A percentile compares a stretch with the other conserved stretches of the same genome.
phyloP scores from a whole-genome alignment of 352 stramenopile genomes.

The Pythium monospermum region DNA sequence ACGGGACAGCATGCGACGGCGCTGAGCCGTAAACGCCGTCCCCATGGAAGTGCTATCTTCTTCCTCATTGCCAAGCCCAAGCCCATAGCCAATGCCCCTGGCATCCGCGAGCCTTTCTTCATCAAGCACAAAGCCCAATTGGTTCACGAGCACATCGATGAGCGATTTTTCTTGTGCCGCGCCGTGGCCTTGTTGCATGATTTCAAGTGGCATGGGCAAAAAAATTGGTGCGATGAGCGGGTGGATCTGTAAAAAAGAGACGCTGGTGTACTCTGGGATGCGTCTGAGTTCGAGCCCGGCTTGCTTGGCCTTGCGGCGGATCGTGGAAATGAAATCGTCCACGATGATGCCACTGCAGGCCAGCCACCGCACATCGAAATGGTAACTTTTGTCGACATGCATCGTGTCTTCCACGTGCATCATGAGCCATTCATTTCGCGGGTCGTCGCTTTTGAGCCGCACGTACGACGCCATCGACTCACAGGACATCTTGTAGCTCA shows the following conservation, averaged over 20 bases:
- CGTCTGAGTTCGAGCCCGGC: slow-evolving; percentile 56
- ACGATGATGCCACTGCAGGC: slow-evolving; percentile 71
- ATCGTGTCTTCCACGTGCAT: slow-evolving; percentile 60
- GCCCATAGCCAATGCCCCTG: slow-evolving; percentile 57
- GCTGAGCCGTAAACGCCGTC: neutral
- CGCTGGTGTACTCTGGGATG: slow-evolving; percentile 69
- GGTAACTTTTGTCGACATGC: slow-evolving; percentile 49
- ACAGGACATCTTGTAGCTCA: slow-evolving; percentile 46
- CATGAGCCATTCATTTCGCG: slow-evolving; percentile 70
- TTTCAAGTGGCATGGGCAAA: slow-evolving; percentile 30
- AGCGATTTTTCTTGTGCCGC: slow-evolving; percentile 26
- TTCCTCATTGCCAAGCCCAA: slow-evolving; percentile 48
- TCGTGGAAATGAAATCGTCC: slow-evolving; percentile 65
- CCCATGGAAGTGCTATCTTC: slow-evolving; percentile 8
- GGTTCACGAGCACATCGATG: slow-evolving; percentile 30
- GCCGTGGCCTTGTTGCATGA: slow-evolving; percentile 19
- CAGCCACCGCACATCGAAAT: slow-evolving; percentile 73
- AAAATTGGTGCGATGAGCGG: slow-evolving; percentile 64
- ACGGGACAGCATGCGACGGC: slow-evolving; percentile 29
- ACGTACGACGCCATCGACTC: slow-evolving; percentile 25
- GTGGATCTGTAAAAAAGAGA: slow-evolving; percentile 71
- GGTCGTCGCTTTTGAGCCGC: slow-evolving; percentile 36
- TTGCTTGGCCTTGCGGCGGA: slow-evolving; percentile 66
- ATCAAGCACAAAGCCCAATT: slow-evolving; percentile 58
- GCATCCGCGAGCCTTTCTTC: slow-evolving; percentile 62